Base-by-base conservation (phyloP, 2,329 filamentous ascomycete genomes). In the Ophiosphaerella korrae region DNA sequence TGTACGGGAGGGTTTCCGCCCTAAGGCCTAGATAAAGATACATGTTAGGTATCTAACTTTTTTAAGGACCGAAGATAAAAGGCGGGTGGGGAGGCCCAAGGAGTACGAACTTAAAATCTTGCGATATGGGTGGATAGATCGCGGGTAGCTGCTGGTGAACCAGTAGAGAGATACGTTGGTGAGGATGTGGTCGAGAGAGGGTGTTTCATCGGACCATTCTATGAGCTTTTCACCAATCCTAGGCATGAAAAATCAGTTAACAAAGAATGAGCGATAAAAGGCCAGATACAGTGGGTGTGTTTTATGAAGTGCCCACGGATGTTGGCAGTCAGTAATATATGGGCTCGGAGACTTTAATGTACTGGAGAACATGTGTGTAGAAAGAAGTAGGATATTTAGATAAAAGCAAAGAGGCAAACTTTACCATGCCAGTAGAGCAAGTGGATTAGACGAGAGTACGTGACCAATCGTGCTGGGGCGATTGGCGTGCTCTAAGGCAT, bases 141-240 rank as follows among this genome's bases (percentile, higher is more conserved):
- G 72, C 0, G 80, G 75, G 44, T 79, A 77, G 9, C 73, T 29
- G 14, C 24, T 34, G 2, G 81, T 84, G 57, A 84, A 75, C 81
- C 82, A 86, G 66, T 84, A 85, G 6, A 85, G 66, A 2, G 77
- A 78, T 24, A 83, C 75, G 40, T 75, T 70, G 29, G 79, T 79
- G 1, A 86, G 71, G n/a, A 85, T 81, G 11, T 68, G 65, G 36
- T 77, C 67, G 24, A 72, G 56, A 2, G 68, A 51, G 0, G 51
- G 80, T 29, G 69, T 64, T 3, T 70, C 60, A 57, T 85, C 82
- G 3, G 74, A 73, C 82, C 82, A 86, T 31, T 78, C 78, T 4
- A 82, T 65, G 54, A 82, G 79, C 59, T 85, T 85, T 57, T 86
- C 83, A 13, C 80, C 82, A 37, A 85, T 77, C 70, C 67, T 69